Base-by-base conservation (phyloP, 495 filamentous ascomycete species). In the Lasiosphaeris hirsuta region DNA sequence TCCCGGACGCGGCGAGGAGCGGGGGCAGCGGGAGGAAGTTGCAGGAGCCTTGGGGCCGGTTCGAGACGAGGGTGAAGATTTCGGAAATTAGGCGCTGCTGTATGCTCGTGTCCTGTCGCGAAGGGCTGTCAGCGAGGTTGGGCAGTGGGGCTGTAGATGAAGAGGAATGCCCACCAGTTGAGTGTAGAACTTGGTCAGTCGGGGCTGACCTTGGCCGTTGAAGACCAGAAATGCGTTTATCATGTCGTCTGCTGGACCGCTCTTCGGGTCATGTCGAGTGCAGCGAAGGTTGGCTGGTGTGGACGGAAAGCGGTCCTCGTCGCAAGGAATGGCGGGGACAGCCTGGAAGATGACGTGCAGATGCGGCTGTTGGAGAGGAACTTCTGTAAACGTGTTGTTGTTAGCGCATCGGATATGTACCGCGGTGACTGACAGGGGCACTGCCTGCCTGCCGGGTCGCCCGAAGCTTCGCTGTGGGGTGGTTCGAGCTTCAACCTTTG, bases 221-320 rank as follows among this genome's bases (percentile, higher is more conserved):
- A 99, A 99, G 68, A 99, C 92, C 40, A 99, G 81, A 49, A 99
- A 90, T 36, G 94, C 94, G 81, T 97, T 99, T 75, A 99, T 97
- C 94, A 99, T 98, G 56, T 48, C 49, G 58, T 70, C 65, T 34
- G 64, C 19, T 11, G 19, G 37, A 23, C 9, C 10, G 36, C 15
- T 37, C 40, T 19, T 45, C 36, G 17, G 36, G 17, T 11, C 43
- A 45, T 45, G 43, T 45, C 18, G 33, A 18, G 5, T 30, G 23
- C 23, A 30, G 23, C 23, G 23, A 30, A 30, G 23, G 2, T 30
- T 30, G 23, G 23, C 23, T 30, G 23, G 23, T 5, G 23, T 30
- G 23, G 23, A 30, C 23, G 23, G 23, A 30, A 30, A 30, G 23
- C 23, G 23, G 2, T 2, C 23, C 23, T 30, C 23, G 23, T 30